Conservation (phyloP, 148 eudicot genomes). For the Talinum fruticosum region DNA sequence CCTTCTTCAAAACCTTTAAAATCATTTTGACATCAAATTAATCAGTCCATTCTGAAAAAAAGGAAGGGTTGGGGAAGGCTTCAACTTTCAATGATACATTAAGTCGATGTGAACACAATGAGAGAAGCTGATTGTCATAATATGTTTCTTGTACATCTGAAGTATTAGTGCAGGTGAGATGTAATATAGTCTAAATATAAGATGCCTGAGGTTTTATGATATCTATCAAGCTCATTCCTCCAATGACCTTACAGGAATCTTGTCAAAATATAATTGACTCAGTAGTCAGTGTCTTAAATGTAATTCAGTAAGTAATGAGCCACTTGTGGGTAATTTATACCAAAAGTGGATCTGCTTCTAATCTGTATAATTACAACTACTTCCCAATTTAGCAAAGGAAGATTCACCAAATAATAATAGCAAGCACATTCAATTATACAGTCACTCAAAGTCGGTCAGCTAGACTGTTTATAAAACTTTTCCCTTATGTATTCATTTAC, state of each 20-base stretch:
- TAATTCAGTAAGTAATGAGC: neutral
- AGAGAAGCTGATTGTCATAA: neutral
- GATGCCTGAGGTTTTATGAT: neutral
- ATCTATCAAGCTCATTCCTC: neutral
- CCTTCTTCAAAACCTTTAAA: conserved; percentile 85
- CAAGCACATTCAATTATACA: neutral
- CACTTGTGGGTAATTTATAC: neutral
- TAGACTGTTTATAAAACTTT: neutral
- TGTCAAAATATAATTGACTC: neutral
- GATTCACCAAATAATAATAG: neutral
- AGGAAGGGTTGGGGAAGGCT: neutral
- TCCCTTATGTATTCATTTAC: neutral
- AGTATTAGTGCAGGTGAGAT: neutral
- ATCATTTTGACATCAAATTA: conserved; percentile 19
- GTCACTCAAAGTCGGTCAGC: neutral
- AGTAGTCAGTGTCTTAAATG: neutral
- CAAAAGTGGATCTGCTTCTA: neutral
- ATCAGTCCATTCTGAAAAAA: neutral
- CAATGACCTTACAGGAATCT: neutral
- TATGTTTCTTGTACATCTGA: neutral
- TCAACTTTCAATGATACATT: neutral
- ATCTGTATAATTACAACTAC: neutral
- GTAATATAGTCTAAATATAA: neutral
- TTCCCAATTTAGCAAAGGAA: neutral
- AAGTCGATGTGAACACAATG: neutral